Percentiles rank a stretch among this genome's conserved stretches.
phyloP scores from a whole-genome alignment of 2,329 filamentous ascomycete genomes.

The Juglanconis sp. region DNA sequence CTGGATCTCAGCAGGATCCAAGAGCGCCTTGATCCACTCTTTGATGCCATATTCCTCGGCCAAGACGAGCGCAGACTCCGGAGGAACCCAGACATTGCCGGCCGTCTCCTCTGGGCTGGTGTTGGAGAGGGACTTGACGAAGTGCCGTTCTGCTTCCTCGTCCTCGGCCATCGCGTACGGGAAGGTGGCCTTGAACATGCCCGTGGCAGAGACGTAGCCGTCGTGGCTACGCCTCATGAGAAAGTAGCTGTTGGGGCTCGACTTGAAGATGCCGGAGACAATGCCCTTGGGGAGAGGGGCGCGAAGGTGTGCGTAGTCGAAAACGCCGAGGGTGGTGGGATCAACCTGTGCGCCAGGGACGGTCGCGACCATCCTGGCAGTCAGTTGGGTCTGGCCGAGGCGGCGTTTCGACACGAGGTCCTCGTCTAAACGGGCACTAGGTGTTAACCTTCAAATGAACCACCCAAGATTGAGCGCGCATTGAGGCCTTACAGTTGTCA shows the following conservation, averaged over 20 bases:
- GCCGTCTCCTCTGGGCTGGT: constrained; percentile 91
- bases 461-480: not conserved
- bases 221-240: constrained; percentile 88
- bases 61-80: constrained; percentile 73
- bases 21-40: constrained; percentile 86
- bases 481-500: constrained; percentile 43
- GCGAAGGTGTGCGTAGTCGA: constrained; percentile 94
- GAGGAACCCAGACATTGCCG: constrained; percentile 94
- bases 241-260: constrained; percentile 89
- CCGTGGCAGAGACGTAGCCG: constrained; percentile 79
- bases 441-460: constrained; percentile 11
- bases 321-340: constrained; percentile 71
- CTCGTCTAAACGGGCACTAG: constrained; percentile 47
- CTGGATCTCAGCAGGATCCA: constrained; percentile 79
- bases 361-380: constrained; percentile 74
- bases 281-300: constrained; percentile 90
- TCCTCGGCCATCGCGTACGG: constrained; percentile 71
- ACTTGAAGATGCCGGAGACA: constrained; percentile 87
- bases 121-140: constrained; percentile 77
- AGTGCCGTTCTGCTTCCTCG: constrained; percentile 73
- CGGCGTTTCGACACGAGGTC: constrained; percentile 81
- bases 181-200: constrained; percentile 90
- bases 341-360: constrained; percentile 69
- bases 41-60: constrained; percentile 83
- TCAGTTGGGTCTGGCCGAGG: constrained; percentile 87